phyloP scores from a whole-genome alignment of 75 land plant species.

The Selaginella moellendorffii region DNA sequence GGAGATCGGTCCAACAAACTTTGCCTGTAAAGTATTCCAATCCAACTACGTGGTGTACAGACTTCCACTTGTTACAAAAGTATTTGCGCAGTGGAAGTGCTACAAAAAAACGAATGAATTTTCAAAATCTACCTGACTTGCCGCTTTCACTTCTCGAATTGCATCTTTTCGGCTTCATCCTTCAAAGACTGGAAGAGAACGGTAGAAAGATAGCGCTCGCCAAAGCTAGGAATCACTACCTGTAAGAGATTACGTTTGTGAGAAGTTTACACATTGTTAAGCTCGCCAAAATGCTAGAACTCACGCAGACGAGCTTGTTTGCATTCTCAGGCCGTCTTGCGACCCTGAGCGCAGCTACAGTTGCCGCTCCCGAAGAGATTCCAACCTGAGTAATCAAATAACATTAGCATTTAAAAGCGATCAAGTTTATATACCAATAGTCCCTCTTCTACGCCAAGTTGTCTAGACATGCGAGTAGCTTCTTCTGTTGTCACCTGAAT shows the following conservation, averaged over 20 bases:
- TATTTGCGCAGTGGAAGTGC: no score
- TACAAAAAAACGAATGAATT: no score
- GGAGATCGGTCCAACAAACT: no score
- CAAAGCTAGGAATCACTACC: conserved; percentile 8
- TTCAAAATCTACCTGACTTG: no score
- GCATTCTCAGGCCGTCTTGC: background rate
- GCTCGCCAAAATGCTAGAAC: background rate
- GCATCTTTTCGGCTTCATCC: background rate
- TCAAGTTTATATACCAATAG: conserved; percentile 26
- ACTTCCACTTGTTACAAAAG: no score
- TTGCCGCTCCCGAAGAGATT: conserved; percentile 3
- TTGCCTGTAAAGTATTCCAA: no score
- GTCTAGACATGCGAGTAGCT: conserved; percentile 39
- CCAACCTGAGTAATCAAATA: background rate
- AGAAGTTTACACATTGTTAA: background rate
- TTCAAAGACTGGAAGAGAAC: conserved; percentile 4
- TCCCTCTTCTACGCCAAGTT: conserved; percentile 35
- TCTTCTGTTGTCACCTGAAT: conserved; percentile 32
- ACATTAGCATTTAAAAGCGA: background rate
- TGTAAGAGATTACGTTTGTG: background rate
- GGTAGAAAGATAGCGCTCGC: conserved; percentile 6
- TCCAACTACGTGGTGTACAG: no score
- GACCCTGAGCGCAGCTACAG: background rate
- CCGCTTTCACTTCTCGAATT: background rate
- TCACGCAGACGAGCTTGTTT: conserved; percentile 7